Conservation (phyloP, 768 basidiomycete genomes). For the Leccinellum luteum region DNA sequence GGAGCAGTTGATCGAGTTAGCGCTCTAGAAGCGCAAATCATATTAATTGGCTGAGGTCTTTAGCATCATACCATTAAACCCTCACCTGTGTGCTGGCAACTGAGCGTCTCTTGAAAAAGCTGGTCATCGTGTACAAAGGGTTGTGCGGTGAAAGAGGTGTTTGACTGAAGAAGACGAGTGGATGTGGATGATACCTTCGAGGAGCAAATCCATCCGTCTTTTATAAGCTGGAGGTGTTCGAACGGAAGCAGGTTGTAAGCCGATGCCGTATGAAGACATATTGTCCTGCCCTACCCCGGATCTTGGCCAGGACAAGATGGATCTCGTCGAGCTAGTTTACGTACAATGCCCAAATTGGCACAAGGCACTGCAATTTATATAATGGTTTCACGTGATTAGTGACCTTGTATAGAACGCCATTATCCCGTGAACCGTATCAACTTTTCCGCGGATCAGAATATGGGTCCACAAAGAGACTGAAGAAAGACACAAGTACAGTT, state of each 20-base stretch:
- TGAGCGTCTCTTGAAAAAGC: conserved; percentile 26
- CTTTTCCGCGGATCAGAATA: not conserved
- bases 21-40: conserved; percentile 11
- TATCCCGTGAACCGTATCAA: not conserved
- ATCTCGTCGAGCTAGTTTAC: conserved; percentile 9
- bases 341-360: not conserved
- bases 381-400: not conserved
- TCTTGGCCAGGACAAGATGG: conserved; percentile 6
- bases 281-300: conserved; percentile 9
- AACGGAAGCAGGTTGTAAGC: not conserved
- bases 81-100: conserved; percentile 20
- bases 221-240: conserved; percentile 14
- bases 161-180: not conserved
- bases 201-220: conserved; percentile 3
- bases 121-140: conserved; percentile 10
- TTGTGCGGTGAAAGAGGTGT: not conserved
- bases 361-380: not conserved
- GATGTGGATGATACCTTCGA: conserved; percentile 3
- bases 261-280: not conserved
- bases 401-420: not conserved
- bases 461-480: not conserved
- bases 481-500: not conserved
- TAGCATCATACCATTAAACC: not conserved
- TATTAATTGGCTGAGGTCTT: not conserved
- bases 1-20: conserved; percentile 16